A percentile compares a stretch with the other conserved stretches of the same genome.
phyloP scores from a whole-genome alignment of 129 eudicot species.

The Gnaphalium uliginosum region DNA sequence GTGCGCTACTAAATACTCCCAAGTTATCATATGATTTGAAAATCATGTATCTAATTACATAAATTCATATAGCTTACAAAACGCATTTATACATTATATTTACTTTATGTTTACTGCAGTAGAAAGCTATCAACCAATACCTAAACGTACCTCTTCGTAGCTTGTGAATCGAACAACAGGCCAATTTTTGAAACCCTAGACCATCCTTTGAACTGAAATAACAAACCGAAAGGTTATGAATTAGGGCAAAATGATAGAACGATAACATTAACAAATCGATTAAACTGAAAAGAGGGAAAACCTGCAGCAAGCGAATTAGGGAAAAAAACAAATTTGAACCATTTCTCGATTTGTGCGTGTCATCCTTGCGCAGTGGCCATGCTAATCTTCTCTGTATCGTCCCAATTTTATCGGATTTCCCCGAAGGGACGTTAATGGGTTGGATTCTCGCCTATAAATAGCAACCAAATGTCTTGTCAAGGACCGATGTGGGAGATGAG shows the following conservation, averaged over 20 bases:
- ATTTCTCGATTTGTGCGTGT: not conserved
- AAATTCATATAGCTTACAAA: not conserved
- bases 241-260: not conserved
- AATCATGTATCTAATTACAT: not conserved
- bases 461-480: too few species aligned
- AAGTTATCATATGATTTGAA: not conserved
- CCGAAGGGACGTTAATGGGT: not conserved
- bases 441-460: too few species aligned
- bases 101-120: not conserved
- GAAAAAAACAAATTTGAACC: not conserved
- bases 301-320: not conserved
- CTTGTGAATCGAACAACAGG: not conserved
- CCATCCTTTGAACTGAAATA: not conserved
- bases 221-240: not conserved
- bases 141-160: not conserved
- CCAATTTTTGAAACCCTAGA: not conserved
- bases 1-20: not conserved
- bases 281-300: not conserved
- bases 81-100: too few species aligned
- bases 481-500: not conserved
- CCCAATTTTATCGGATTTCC: not conserved
- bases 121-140: not conserved
- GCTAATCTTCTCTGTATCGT: not conserved
- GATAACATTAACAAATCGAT: too few species aligned
- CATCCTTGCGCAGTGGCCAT: not conserved